A percentile compares a stretch with the other conserved stretches of the same genome.
These are phyloP conservation scores for Stropharia rugosoannulata DNA, from an alignment of 768 basidiomycete species.

Conservation along the genomic window DNA sequence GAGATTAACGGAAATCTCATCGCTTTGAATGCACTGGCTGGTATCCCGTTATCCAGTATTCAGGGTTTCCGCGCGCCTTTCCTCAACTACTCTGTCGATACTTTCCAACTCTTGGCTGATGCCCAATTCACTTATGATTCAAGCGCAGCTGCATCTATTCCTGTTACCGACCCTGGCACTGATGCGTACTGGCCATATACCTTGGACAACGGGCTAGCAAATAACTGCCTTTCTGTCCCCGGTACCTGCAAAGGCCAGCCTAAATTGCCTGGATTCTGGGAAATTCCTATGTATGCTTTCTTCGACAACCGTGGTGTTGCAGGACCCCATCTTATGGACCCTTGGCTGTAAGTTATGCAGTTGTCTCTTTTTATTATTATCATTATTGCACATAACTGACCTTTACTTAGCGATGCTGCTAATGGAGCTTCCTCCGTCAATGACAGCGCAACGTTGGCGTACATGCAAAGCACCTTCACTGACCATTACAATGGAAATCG, in stretches of 20 bases:
- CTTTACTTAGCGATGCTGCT: slow-evolving; percentile 43
- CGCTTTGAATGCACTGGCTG: slow-evolving; percentile 75
- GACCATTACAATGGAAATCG: slow-evolving; percentile 73
- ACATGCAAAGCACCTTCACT: slow-evolving; percentile 74
- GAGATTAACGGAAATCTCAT: slow-evolving; percentile 81
- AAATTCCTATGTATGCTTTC: slow-evolving; percentile 81
- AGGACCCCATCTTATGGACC: slow-evolving; percentile 78
- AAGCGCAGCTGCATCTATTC: slow-evolving; percentile 54
- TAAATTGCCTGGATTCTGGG: slow-evolving; percentile 78
- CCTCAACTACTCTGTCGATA: slow-evolving; percentile 64
- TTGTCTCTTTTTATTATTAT: not conserved
- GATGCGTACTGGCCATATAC: slow-evolving; percentile 88
- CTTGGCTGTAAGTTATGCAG: slow-evolving; percentile 61
- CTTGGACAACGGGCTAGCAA: slow-evolving; percentile 76
- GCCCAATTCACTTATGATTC: slow-evolving; percentile 76
- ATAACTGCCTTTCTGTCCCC: slow-evolving; percentile 61
- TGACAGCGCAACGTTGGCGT: slow-evolving; percentile 63
- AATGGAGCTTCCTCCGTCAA: slow-evolving; percentile 51
- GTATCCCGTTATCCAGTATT: slow-evolving; percentile 66
- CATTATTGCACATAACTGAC: not conserved
- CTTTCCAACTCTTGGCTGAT: slow-evolving; percentile 52
- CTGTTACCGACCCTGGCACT: slow-evolving; percentile 62
- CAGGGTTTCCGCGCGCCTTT: slow-evolving; percentile 78
- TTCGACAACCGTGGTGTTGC: slow-evolving; percentile 57
- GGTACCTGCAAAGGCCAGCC: slow-evolving; percentile 69